phyloP scores from a whole-genome alignment of 345 rosid genomes.

The Aethionema arabicum region DNA sequence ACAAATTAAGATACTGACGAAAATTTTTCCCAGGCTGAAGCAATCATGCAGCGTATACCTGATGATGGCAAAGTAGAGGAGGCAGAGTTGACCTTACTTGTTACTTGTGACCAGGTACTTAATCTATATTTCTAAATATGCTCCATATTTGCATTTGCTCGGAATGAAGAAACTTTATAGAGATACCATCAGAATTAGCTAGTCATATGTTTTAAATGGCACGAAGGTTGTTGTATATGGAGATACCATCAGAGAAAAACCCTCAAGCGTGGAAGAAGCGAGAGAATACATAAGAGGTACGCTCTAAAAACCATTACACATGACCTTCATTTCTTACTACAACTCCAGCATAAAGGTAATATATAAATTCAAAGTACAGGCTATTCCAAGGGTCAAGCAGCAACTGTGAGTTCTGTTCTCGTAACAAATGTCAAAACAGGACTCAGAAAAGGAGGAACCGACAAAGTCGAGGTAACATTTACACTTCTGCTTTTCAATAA shows the following conservation, averaged over 20 bases:
- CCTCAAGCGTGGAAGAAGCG: constrained; percentile 73
- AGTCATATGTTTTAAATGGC: constrained; percentile 9
- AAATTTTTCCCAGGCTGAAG: constrained; percentile 71
- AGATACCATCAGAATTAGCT: too few species aligned
- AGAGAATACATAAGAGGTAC: constrained; percentile 67
- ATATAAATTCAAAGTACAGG: constrained; percentile 41
- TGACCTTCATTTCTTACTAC: constrained; percentile 3
- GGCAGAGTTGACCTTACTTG: constrained; percentile 57
- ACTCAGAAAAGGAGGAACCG: constrained; percentile 65
- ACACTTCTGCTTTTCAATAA: background rate
- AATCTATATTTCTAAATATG: constrained; percentile 25
- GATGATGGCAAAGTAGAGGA: constrained; percentile 46
- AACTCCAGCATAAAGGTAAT: constrained; percentile 3
- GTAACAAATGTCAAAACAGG: constrained; percentile 78
- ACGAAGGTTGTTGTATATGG: constrained; percentile 85
- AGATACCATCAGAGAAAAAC: constrained; percentile 79
- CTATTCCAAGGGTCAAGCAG: constrained; percentile 69
- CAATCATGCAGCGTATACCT: constrained; percentile 61
- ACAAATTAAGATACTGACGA: constrained; percentile 35
- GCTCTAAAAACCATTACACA: too few species aligned
- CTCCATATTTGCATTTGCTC: constrained; percentile 1
- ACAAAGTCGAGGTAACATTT: constrained; percentile 70
- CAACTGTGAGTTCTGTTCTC: constrained; percentile 82
- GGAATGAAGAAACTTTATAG: constrained; percentile 8
- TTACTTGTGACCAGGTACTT: constrained; percentile 83